These are phyloP conservation scores for Inga laurina DNA, from an alignment of 306 rosid species.

Conservation along the genomic window DNA sequence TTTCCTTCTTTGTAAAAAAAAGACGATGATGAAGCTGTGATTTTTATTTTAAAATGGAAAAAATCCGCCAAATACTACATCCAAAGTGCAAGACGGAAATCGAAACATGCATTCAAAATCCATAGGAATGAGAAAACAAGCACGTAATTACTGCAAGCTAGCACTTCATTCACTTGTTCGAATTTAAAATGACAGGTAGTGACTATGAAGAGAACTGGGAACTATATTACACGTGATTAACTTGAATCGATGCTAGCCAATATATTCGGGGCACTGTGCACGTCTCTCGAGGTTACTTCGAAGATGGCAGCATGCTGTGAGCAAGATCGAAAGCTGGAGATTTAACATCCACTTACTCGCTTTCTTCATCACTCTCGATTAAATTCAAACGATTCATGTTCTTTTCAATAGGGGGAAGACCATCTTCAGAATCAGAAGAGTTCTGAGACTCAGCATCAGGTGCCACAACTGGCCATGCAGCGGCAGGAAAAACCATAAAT, in stretches of 20 bases:
- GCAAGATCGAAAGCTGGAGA: constrained; percentile 18
- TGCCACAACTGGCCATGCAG: constrained; percentile 40
- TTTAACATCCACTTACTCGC: constrained; percentile 8
- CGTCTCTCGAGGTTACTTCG: neutral
- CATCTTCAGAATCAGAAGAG: constrained; percentile 58
- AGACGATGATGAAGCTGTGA: too few relatives aligned
- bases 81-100: too few relatives aligned
- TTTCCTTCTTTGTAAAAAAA: too few relatives aligned
- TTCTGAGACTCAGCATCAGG: constrained; percentile 38
- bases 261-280: neutral
- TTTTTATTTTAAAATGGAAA: too few relatives aligned
- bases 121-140: neutral
- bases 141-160: neutral
- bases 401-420: constrained; percentile 89
- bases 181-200: neutral
- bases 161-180: neutral
- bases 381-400: constrained; percentile 77
- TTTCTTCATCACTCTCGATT: constrained; percentile 15
- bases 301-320: constrained; percentile 7
- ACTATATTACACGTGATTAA: neutral
- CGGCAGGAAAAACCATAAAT: neutral
- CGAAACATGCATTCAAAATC: neutral
- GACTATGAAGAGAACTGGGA: neutral
- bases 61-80: too few relatives aligned
- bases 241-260: neutral